phyloP scores from a whole-genome alignment of 2,329 filamentous ascomycete species.

The Knoxdaviesia capensis region DNA sequence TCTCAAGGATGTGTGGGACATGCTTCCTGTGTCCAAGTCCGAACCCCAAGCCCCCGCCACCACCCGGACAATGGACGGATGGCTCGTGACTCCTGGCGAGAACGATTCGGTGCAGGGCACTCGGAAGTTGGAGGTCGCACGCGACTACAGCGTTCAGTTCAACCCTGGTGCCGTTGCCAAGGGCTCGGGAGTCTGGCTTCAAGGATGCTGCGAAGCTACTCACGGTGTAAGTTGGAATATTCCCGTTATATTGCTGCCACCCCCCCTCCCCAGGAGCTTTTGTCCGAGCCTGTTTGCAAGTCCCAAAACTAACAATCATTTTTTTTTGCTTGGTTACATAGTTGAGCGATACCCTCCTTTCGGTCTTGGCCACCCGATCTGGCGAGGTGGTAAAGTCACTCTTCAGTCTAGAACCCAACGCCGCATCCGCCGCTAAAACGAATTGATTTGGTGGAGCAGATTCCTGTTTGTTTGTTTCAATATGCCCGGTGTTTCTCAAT shows the following conservation, averaged over 20 bases:
- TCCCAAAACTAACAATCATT: no score
- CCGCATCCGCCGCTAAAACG: no score
- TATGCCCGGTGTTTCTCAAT: no score
- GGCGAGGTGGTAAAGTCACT: conserved; percentile 63
- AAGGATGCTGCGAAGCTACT: conserved; percentile 82
- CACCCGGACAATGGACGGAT: conserved; percentile 16
- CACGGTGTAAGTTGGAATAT: conserved; percentile 54
- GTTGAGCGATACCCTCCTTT: conserved; percentile 67
- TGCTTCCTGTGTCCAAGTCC: conserved; percentile 31
- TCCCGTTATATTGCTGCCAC: not conserved
- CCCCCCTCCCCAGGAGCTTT: no score
- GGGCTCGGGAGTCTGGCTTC: conserved; percentile 70
- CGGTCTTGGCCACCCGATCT: conserved; percentile 53
- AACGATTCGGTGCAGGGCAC: conserved; percentile 12
- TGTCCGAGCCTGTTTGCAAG: no score
- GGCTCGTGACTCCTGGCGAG: conserved; percentile 18
- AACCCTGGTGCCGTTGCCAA: conserved; percentile 44
- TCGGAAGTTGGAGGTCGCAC: conserved; percentile 42
- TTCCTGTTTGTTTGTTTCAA: no score
- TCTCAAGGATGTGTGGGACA: conserved; percentile 41
- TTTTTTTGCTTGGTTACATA: conserved; percentile 11
- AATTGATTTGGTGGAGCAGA: no score
- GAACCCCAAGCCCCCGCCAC: conserved; percentile 13
- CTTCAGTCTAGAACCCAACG: conserved; percentile 20
- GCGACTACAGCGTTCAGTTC: conserved; percentile 66